A percentile compares a stretch with the other conserved stretches of the same genome.
phyloP scores from a whole-genome alignment of 2,329 filamentous ascomycete species.

The Diaporthe citriasiana region DNA sequence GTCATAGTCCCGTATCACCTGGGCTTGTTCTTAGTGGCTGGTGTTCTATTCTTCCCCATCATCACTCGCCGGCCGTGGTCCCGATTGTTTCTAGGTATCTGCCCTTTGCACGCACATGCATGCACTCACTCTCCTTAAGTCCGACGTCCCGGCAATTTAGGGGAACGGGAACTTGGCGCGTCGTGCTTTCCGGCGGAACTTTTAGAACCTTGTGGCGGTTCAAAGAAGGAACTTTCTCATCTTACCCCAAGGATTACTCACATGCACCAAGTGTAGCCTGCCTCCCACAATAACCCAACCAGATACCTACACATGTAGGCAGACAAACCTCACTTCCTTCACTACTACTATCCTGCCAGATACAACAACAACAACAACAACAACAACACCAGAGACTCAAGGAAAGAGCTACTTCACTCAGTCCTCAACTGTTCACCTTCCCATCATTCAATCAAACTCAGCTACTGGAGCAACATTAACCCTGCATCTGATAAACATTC shows the following conservation, averaged over 20 bases:
- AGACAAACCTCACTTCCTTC: background rate
- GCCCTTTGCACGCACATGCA: too few species aligned
- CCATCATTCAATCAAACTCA: background rate
- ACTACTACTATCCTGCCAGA: background rate
- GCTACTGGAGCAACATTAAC: background rate
- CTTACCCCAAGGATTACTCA: constrained; percentile 28
- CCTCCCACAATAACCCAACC: background rate
- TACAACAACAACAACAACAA: background rate
- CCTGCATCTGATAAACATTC: background rate
- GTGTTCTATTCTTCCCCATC: background rate
- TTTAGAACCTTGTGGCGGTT: constrained; percentile 38
- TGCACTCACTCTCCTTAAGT: constrained; percentile 8
- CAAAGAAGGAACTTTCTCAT: constrained; percentile 38
- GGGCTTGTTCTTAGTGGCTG: constrained; percentile 18
- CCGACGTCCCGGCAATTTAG: background rate
- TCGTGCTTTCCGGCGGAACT: constrained; percentile 28
- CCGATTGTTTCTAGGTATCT: background rate
- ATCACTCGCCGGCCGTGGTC: too few species aligned
- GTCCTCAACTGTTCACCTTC: background rate
- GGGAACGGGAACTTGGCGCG: constrained; percentile 19
- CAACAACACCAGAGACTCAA: background rate
- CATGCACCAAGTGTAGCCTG: constrained; percentile 24
- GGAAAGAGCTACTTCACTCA: background rate
- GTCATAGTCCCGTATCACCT: constrained; percentile 31
- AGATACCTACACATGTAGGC: constrained; percentile 6